A percentile compares a stretch with the other conserved stretches of the same genome.
Conservation (phyloP, 768 basidiomycete species). For the Leucogyrophana mollusca region DNA sequence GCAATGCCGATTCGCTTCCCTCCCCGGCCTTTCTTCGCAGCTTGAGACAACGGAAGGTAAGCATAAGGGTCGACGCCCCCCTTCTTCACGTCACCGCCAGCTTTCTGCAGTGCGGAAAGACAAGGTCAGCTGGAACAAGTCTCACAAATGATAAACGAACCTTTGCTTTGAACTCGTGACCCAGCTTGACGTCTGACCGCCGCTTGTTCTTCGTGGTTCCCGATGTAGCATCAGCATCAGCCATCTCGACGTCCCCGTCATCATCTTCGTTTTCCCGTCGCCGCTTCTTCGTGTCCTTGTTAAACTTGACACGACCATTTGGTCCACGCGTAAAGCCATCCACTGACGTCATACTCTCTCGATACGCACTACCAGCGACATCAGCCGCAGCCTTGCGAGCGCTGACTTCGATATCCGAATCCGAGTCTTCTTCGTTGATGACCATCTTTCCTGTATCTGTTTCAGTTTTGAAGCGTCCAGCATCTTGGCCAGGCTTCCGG, state of each 20-base stretch:
- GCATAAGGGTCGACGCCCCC: constrained; percentile 89
- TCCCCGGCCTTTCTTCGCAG: constrained; percentile 60
- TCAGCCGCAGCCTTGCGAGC: constrained; percentile 47
- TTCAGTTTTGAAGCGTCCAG: constrained; percentile 84
- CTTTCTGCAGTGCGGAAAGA: constrained; percentile 58
- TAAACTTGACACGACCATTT: constrained; percentile 87
- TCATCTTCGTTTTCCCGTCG: constrained; percentile 65
- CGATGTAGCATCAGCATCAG: constrained; percentile 53
- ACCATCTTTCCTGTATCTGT: constrained; percentile 80
- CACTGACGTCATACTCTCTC: constrained; percentile 75
- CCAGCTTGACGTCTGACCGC: constrained; percentile 58
- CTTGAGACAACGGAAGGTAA: constrained; percentile 82
- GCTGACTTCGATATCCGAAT: constrained; percentile 42
- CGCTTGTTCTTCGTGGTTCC: constrained; percentile 47
- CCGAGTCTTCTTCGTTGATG: constrained; percentile 58
- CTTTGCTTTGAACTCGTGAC: constrained; percentile 95
- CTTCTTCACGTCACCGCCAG: constrained; percentile 91
- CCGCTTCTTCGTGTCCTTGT: constrained; percentile 96
- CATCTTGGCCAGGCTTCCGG: constrained; percentile 84
- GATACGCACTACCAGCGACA: constrained; percentile 75
- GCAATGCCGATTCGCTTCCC: constrained; percentile 54
- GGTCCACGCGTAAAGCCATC: constrained; percentile 89
- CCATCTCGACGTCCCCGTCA: constrained; percentile 74
- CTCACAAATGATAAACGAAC: constrained; percentile 35
- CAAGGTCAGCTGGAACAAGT: constrained; percentile 1